A percentile compares a stretch with the other conserved stretches of the same genome.
phyloP scores from a whole-genome alignment of 345 rosid species.

The Gossypium raimondii region DNA sequence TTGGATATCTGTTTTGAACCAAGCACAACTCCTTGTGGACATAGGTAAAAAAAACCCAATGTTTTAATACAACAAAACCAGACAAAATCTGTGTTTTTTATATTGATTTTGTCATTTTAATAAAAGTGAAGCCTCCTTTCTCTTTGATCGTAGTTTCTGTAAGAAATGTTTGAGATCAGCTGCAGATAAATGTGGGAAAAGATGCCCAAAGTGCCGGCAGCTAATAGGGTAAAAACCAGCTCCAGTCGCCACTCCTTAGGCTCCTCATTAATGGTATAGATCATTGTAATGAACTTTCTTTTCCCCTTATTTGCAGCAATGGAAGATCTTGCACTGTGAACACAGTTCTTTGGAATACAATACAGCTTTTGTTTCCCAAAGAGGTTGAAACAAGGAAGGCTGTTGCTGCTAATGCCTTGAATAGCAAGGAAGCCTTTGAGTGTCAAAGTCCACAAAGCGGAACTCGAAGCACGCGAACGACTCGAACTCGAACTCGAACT shows the following conservation, averaged over 20 bases:
- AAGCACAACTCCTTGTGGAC: constrained; percentile 91
- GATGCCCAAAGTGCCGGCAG: constrained; percentile 91
- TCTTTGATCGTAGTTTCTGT: constrained; percentile 58
- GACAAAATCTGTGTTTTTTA: neutral
- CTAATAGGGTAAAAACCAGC: constrained; percentile 45
- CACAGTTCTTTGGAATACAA: constrained; percentile 97
- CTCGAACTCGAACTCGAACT: constrained; percentile 12
- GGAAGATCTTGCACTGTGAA: constrained; percentile 84
- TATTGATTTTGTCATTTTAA: neutral
- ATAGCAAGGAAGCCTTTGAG: constrained; percentile 20
- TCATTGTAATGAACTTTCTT: neutral
- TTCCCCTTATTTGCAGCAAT: constrained; percentile 39
- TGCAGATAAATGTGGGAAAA: constrained; percentile 87
- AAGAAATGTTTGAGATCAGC: constrained; percentile 81
- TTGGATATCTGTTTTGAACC: constrained; percentile 95
- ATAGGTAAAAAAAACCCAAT: constrained; percentile 45
- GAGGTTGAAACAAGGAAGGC: constrained; percentile 82
- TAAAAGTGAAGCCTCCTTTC: neutral
- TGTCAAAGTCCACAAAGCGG: constrained; percentile 22
- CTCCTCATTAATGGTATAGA: neutral
- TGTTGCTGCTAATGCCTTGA: constrained; percentile 23
- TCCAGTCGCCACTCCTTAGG: neutral
- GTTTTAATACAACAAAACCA: neutral
- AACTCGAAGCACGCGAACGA: constrained; percentile 7
- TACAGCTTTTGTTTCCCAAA: constrained; percentile 84